Conservation (phyloP, 208 protist genomes). For the Entamoeba invadens region DNA sequence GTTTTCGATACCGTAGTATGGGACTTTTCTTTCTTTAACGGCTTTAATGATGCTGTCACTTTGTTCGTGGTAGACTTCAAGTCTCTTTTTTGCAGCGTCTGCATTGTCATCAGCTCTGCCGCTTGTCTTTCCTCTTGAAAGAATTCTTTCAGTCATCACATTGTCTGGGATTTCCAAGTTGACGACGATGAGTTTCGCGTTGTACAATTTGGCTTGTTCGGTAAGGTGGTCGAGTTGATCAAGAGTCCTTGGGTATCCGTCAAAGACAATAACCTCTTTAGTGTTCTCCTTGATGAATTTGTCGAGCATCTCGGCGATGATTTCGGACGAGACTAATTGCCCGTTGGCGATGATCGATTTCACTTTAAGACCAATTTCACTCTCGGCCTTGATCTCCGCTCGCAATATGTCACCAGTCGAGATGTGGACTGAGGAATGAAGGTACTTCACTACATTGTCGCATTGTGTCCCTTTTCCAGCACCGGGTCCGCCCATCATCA, state of each 20-base stretch:
- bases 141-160: not conserved
- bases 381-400: constrained; percentile 32
- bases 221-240: not conserved
- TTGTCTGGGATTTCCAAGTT: not conserved
- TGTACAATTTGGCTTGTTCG: not conserved
- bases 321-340: constrained; percentile 51
- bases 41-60: not conserved
- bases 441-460: constrained; percentile 54
- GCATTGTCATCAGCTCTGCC: not conserved
- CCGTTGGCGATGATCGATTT: constrained; percentile 50
- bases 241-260: not conserved
- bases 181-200: not conserved
- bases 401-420: constrained; percentile 55
- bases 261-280: not conserved
- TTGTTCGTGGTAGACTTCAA: not conserved
- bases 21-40: not conserved
- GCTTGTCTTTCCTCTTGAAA: not conserved
- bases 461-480: constrained; percentile 70
- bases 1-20: not conserved
- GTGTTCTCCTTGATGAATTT: not conserved
- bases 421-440: constrained; percentile 53
- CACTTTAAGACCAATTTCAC: constrained; percentile 42
- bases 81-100: not conserved
- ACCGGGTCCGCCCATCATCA: constrained; percentile 51
- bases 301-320: constrained; percentile 55